Evolutionary conservation across 1,284 basidiomycete genomes (phyloP), one percentile per base, ranked within the genome.

Genomic region (Anthracocystis panici-leucophaei): DNA sequence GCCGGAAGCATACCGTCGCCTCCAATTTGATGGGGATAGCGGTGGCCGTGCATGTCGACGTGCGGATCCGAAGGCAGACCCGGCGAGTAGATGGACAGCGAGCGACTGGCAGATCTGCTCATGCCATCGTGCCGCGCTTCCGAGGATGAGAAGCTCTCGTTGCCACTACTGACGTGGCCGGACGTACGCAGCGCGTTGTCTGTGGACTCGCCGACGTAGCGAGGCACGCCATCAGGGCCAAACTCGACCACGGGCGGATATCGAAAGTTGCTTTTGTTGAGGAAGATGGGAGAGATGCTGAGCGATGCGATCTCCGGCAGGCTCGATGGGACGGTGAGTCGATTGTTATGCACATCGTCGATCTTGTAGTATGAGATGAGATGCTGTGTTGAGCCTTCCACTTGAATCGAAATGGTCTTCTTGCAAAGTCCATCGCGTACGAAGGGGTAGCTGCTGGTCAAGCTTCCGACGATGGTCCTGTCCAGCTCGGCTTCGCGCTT

Each of bases 331-430:
- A 93, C 89, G 33, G 94, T 90, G 8, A 98, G 89, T 33, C 93
- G 91, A 21, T 93, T 94, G 61, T 91, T 90, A 55, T 93, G 90
- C 21, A 97, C 94, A 83, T 98, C 95, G 76, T 94, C 92, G 63
- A 96, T 89, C 75, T 91, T 92, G 89, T 98, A 98, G 88, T 98
- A 97, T 1, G 94, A 97, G 56, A 98, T 93, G 68, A 98, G 89
- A 84, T 98, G 95, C 83, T 97, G 95, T 0, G 94, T 90, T 51
- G 93, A 92, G 25, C 93, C 93, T 58, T 91, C 90, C 65, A 96
- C 93, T 38, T 91, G 92, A 56, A 96, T 88, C 11, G 95, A 96
- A 86, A 97, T 96, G 14, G 95, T 96, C 94, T 96, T 82, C 42
- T 82, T 82, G 78, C 81, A 82, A 3, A 82, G 69, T 27, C 81